Evolutionary conservation across 257 asterid species (phyloP).

Genomic region (Rubia yunnanensis): DNA sequence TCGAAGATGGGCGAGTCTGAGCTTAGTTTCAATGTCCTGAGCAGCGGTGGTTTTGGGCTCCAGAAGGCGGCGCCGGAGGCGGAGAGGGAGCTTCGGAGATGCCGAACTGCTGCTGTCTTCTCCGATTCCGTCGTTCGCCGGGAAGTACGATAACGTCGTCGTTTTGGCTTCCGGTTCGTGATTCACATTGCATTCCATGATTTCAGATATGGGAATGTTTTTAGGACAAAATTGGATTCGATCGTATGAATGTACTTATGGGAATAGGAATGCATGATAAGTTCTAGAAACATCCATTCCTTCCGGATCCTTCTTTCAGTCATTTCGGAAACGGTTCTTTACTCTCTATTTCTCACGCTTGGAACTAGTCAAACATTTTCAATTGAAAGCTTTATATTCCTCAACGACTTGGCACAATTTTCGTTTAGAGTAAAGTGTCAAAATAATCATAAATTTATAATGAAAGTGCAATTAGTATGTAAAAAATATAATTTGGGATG

Average conservation of each 20-base stretch:
- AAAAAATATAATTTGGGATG: no score
- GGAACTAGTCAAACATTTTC: neutral
- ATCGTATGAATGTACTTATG: neutral
- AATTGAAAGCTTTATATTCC: no score
- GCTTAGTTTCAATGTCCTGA: constrained; percentile 75
- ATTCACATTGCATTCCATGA: constrained; percentile 8
- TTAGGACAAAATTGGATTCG: neutral
- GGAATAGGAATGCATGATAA: neutral
- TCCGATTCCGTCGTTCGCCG: constrained; percentile 46
- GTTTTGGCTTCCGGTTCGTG: neutral
- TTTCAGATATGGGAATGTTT: neutral
- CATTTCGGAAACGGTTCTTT: neutral
- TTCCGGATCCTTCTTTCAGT: neutral
- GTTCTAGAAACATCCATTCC: constrained; percentile 2
- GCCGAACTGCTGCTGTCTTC: constrained; percentile 14
- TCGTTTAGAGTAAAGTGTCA: no score
- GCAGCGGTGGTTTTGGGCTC: constrained; percentile 61
- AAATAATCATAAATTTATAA: no score
- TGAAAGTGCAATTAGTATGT: no score
- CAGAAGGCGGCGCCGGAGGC: constrained; percentile 67
- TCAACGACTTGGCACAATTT: no score
- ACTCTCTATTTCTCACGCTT: neutral
- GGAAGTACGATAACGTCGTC: constrained; percentile 65
- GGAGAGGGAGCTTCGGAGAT: constrained; percentile 62
- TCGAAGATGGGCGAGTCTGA: constrained; percentile 72